phyloP scores from a whole-genome alignment of 345 rosid species.

The Eucalyptus tenuipes region DNA sequence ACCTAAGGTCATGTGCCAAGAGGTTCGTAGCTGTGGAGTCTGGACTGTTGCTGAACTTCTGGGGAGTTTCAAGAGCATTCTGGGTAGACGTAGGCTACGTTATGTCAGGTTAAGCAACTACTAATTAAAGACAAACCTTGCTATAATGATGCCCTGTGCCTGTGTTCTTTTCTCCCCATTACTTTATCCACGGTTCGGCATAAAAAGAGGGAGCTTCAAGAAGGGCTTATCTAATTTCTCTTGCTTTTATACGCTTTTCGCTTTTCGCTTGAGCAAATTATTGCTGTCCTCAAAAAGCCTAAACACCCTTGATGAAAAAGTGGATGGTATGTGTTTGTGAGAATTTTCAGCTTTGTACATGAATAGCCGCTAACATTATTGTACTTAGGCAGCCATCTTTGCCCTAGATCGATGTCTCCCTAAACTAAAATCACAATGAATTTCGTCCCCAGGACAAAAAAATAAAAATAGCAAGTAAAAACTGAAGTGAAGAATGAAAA shows the following conservation, averaged over 20 bases:
- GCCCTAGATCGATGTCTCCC: neutral
- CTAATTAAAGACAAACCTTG: neutral
- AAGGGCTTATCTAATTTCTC: neutral
- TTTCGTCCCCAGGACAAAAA: neutral
- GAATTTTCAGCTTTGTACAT: neutral
- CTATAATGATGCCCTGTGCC: neutral
- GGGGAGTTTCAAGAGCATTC: neutral
- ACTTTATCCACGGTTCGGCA: neutral
- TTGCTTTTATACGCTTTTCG: neutral
- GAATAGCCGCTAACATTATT: neutral
- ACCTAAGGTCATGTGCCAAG: neutral
- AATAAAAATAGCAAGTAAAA: neutral
- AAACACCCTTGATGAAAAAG: neutral
- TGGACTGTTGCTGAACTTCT: neutral
- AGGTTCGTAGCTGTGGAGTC: neutral
- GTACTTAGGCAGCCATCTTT: neutral
- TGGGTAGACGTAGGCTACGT: neutral
- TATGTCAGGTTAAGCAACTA: neutral
- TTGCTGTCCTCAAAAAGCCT: neutral
- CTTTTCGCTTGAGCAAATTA: neutral
- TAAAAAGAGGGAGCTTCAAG: neutral
- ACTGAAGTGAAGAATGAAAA: neutral
- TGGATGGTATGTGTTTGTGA: neutral
- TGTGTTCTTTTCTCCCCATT: neutral
- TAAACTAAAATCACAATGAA: neutral